Percentiles rank a stretch among this genome's conserved stretches.
phyloP scores from a whole-genome alignment of 2,329 filamentous ascomycete species.

The Fusarium decemcellulare region DNA sequence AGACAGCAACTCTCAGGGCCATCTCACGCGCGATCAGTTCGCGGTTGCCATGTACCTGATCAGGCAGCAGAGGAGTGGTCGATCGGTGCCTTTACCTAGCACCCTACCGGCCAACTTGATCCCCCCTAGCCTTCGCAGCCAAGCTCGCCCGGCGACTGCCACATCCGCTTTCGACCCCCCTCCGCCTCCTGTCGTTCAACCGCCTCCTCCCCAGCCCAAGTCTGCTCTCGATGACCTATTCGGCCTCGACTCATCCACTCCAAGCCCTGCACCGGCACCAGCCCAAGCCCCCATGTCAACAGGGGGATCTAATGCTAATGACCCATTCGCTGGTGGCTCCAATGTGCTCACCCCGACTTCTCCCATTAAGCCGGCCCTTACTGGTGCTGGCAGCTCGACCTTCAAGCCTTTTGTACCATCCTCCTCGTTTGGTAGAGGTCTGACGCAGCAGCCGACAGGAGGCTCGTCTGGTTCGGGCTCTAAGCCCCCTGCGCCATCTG shows the following conservation, averaged over 20 bases:
- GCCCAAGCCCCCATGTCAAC: slow-evolving; percentile 77
- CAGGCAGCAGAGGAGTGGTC: slow-evolving; percentile 85
- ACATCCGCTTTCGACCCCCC: slow-evolving; percentile 68
- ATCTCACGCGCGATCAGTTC: slow-evolving; percentile 90
- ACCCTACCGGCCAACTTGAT: slow-evolving; percentile 86
- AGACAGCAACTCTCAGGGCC: slow-evolving; percentile 92
- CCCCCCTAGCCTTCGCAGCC: slow-evolving; percentile 86
- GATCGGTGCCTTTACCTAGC: slow-evolving; percentile 75
- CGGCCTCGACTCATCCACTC: slow-evolving; percentile 80
- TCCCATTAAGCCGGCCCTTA: slow-evolving; percentile 63
- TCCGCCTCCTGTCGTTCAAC: slow-evolving; percentile 53
- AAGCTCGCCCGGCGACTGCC: slow-evolving; percentile 65
- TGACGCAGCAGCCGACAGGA: slow-evolving; percentile 84
- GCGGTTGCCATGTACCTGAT: slow-evolving; percentile 98
- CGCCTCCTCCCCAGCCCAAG: slow-evolving; percentile 68
- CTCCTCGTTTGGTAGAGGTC: slow-evolving; percentile 89
- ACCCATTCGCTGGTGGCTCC: slow-evolving; percentile 72
- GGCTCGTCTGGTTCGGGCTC: slow-evolving; percentile 57
- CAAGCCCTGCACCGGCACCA: slow-evolving; percentile 66
- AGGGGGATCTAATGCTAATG: slow-evolving; percentile 77
- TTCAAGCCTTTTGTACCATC: slow-evolving; percentile 96
- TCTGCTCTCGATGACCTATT: slow-evolving; percentile 96
- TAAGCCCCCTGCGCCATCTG: slow-evolving; percentile 59
- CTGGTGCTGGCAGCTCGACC: slow-evolving; percentile 58
- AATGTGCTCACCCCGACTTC: slow-evolving; percentile 66